Evolutionary conservation across 805 yeast species (phyloP).

Genomic region (Candida broadrunensis): DNA sequence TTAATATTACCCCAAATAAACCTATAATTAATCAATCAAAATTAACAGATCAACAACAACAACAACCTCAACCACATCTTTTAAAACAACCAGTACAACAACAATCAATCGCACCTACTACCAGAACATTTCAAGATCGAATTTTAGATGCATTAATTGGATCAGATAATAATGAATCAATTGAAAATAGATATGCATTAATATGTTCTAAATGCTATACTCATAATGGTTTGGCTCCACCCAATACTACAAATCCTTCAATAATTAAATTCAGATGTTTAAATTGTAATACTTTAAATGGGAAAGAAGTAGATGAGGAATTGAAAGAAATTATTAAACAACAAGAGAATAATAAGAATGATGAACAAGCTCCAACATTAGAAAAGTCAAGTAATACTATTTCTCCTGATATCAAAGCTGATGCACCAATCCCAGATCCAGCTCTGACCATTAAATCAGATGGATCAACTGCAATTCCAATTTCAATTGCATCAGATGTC

Average conservation of each 20-base stretch:
- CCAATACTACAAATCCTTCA: slow-evolving; percentile 49
- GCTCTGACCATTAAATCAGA: too few relatives aligned
- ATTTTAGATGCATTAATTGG: slow-evolving; percentile 38
- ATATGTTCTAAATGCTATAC: slow-evolving; percentile 63
- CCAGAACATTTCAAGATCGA: slow-evolving; percentile 32
- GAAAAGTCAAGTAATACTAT: background rate
- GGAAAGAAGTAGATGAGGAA: slow-evolving; percentile 10
- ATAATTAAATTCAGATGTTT: slow-evolving; percentile 62
- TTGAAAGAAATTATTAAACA: background rate
- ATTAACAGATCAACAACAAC: background rate
- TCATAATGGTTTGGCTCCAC: slow-evolving; percentile 84
- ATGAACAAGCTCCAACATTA: background rate
- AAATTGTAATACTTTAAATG: slow-evolving; percentile 51
- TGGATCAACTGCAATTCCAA: too few relatives aligned
- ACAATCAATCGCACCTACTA: background rate
- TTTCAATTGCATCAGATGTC: too few relatives aligned
- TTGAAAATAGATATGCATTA: slow-evolving; percentile 63
- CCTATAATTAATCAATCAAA: background rate
- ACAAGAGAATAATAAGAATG: too few relatives aligned
- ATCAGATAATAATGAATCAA: slow-evolving; percentile 63
- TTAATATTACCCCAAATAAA: slow-evolving; percentile 2
- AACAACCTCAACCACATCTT: background rate
- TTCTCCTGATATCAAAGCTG: too few relatives aligned
- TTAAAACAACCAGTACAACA: background rate
- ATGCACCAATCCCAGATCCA: too few relatives aligned